These are phyloP conservation scores for Sclerotinia nivalis DNA, from an alignment of 2,329 filamentous ascomycete species.

Conservation along the genomic window DNA sequence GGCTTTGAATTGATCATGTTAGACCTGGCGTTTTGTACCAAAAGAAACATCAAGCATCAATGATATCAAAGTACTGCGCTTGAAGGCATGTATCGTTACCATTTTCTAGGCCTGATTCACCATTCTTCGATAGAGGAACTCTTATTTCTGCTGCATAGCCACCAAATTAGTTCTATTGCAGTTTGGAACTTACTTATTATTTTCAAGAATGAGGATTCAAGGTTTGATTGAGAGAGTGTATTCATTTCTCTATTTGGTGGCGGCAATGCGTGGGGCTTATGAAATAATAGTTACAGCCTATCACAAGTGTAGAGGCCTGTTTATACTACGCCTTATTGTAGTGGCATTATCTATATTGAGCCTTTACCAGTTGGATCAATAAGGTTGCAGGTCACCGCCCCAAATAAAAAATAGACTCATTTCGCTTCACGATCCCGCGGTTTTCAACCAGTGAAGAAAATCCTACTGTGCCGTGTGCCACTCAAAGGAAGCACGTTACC, in stretches of 20 bases:
- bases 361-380: background rate
- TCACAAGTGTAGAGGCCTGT: background rate
- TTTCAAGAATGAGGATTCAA: conserved; percentile 1
- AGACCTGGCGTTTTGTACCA: no score
- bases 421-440: background rate
- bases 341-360: background rate
- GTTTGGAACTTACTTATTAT: background rate
- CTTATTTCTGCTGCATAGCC: background rate
- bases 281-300: background rate
- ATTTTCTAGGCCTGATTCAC: background rate
- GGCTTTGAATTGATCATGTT: background rate
- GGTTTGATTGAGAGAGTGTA: background rate
- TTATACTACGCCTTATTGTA: background rate
- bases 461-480: conserved; percentile 11
- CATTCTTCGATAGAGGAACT: background rate
- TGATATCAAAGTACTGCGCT: background rate
- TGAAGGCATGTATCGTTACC: background rate
- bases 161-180: background rate
- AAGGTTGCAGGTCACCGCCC: background rate
- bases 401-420: conserved; percentile 5
- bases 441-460: background rate
- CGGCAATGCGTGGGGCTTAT: background rate
- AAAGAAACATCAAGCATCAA: background rate
- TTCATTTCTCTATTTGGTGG: background rate
- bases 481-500: background rate